Evolutionary conservation across 129 eudicot genomes (phyloP), one percentile per base, ranked within the genome.

Genomic region (Sambucus nigra): DNA sequence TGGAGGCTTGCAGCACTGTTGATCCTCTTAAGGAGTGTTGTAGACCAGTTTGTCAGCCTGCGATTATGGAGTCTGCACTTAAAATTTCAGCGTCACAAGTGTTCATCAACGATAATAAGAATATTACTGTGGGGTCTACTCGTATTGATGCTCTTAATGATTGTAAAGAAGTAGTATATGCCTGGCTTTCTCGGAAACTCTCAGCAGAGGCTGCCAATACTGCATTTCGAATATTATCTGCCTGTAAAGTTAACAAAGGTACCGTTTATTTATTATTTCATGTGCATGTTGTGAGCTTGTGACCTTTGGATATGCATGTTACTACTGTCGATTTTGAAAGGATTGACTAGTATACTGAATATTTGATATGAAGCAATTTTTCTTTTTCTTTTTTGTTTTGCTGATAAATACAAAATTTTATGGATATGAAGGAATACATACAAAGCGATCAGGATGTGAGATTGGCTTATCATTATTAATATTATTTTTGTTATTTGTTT

Each of bases 161-260:
- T 55, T 89, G 97, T 63, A 89, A 89, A 64, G 83, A 85, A 16
- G 88, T 89, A 50, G 93, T 84, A 8, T 66, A 59, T 67, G 71
- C 93, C 15, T 84, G 88, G 93, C 75, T 89, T 60, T 76, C 97
- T 18, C 76, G 85, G 57, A 84, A 78, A 62, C 97, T 89, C 60
- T 59, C 88, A 50, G 60, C 69, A 46, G 97, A 79, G 19, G 67
- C 80, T 68, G 94, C 94, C 8, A 77, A 89, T 66, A 41, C 69
- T 52, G 81, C 83, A 4, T 81, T 84, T 39, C 69, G 97, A 35
- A 68, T 75, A 72, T 73, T 88, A 59, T 69, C 95, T 66, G 78
- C 92, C 21, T 88, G 97, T 60, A 88, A 88, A 73, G 88, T 84
- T 22, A 88, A 88, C 73, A 88, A 80, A 84, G 97, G 96, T 87